A percentile compares a stretch with the other conserved stretches of the same genome.
phyloP scores from a whole-genome alignment of 768 basidiomycete species.

The Kwoniella pini region DNA sequence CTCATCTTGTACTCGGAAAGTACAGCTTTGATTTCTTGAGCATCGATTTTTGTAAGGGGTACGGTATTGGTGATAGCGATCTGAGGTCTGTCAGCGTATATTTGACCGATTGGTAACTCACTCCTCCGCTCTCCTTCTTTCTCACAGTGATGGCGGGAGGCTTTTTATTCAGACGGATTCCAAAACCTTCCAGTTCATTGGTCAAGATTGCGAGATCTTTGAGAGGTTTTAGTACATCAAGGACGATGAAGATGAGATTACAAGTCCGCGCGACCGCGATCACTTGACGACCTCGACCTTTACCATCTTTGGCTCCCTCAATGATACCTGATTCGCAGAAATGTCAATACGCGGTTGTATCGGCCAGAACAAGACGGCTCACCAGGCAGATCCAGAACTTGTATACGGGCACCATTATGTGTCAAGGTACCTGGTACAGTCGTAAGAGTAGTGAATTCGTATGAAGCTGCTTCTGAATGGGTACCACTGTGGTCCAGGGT shows the following conservation, averaged over 20 bases:
- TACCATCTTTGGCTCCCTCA: slow-evolving; percentile 94
- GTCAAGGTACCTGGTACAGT: slow-evolving; percentile 93
- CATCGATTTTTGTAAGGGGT: slow-evolving; percentile 90
- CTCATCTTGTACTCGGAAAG: slow-evolving; percentile 82
- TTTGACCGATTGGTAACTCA: slow-evolving; percentile 24
- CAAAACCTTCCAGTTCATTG: slow-evolving; percentile 93
- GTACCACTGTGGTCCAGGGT: slow-evolving; percentile 75
- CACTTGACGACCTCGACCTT: slow-evolving; percentile 91
- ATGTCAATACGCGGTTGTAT: neutral
- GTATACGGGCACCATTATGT: slow-evolving; percentile 94
- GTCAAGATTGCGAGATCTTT: slow-evolving; percentile 89
- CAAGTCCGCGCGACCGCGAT: slow-evolving; percentile 85
- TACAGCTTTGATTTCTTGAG: slow-evolving; percentile 93
- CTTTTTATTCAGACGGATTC: slow-evolving; percentile 91
- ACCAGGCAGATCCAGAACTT: slow-evolving; percentile 84
- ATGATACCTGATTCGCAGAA: slow-evolving; percentile 79
- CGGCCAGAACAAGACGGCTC: slow-evolving; percentile 47
- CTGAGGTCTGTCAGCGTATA: slow-evolving; percentile 54
- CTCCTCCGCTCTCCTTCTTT: slow-evolving; percentile 68
- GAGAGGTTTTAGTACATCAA: slow-evolving; percentile 97
- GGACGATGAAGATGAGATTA: slow-evolving; percentile 96
- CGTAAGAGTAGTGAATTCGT: slow-evolving; percentile 94
- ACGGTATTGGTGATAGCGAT: slow-evolving; percentile 96
- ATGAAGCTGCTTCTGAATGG: slow-evolving; percentile 91
- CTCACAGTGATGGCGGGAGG: slow-evolving; percentile 76